These are phyloP conservation scores for Trifolium repens DNA, from an alignment of 306 rosid genomes.

Conservation along the genomic window DNA sequence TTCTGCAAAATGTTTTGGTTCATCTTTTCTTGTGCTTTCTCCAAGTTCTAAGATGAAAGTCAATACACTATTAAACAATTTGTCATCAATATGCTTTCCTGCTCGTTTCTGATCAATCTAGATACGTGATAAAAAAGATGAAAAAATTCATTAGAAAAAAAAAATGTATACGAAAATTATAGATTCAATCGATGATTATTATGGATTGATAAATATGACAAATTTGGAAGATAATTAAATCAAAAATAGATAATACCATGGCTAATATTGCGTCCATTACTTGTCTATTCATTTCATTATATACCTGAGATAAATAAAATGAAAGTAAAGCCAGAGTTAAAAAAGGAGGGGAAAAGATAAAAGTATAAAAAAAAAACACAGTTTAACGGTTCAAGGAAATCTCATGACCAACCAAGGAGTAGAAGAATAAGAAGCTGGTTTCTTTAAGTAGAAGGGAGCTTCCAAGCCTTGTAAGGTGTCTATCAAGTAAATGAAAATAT, in stretches of 20 bases:
- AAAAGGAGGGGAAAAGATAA: background rate
- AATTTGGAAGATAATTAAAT: too few species aligned
- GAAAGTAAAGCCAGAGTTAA: background rate
- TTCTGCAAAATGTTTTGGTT: background rate
- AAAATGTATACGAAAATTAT: background rate
- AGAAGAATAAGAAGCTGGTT: background rate
- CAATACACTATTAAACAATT: background rate
- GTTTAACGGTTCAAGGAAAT: background rate
- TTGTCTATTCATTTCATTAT: conserved; percentile 64
- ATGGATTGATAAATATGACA: too few species aligned
- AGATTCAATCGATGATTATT: too few species aligned
- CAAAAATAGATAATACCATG: conserved; percentile 54
- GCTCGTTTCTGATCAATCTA: background rate
- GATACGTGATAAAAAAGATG: background rate
- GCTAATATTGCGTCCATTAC: conserved; percentile 67
- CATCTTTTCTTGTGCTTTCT: background rate
- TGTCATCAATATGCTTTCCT: background rate
- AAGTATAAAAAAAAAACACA: background rate
- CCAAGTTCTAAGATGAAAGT: background rate
- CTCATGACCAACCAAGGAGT: too few species aligned
- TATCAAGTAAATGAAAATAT: background rate
- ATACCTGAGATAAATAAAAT: conserved; percentile 58
- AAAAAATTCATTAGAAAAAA: background rate
- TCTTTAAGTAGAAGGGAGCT: background rate
- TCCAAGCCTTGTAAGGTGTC: too few species aligned